A percentile compares a stretch with the other conserved stretches of the same genome.
phyloP scores from a whole-genome alignment of 1,284 basidiomycete genomes.

The Takashimella koratensis region DNA sequence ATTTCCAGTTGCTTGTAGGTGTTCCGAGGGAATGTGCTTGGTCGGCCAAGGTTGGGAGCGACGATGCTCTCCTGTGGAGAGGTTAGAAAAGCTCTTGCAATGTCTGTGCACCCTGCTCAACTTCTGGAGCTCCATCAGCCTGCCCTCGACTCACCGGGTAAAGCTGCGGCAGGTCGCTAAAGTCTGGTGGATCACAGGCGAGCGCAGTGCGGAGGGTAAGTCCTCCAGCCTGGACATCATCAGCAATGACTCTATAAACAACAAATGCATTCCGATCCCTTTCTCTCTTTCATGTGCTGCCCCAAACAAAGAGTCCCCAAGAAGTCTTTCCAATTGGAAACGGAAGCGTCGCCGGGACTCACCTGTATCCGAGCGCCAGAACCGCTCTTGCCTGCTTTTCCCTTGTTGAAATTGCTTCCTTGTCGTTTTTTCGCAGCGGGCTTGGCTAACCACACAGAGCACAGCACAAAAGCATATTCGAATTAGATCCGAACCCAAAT shows the following conservation, averaged over 20 bases:
- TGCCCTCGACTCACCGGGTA: conserved; percentile 26
- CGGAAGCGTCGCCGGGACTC: neutral
- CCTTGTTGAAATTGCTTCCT: conserved; percentile 2
- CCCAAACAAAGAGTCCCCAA: too few relatives aligned
- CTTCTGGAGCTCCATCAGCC: neutral
- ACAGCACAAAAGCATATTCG: too few relatives aligned
- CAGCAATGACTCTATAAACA: too few relatives aligned
- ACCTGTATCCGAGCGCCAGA: conserved; percentile 5
- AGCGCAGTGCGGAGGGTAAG: conserved; percentile 25
- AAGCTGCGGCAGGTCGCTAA: conserved; percentile 28
- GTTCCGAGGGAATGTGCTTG: conserved; percentile 28
- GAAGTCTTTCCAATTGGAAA: too few relatives aligned
- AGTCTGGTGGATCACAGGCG: conserved; percentile 24
- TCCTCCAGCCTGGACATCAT: conserved; percentile 7
- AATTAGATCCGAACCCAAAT: too few relatives aligned
- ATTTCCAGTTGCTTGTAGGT: conserved; percentile 30
- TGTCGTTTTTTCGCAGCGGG: conserved; percentile 3
- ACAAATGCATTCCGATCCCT: too few relatives aligned
- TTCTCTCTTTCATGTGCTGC: too few relatives aligned
- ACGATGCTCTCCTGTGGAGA: conserved; percentile 24
- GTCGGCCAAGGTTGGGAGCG: conserved; percentile 29
- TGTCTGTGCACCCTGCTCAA: neutral
- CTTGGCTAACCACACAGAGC: neutral
- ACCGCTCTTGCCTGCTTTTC: neutral
- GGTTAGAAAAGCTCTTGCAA: neutral